Conservation (phyloP, 169 alveolate species). For the Haemoproteus tartakovskyi region DNA sequence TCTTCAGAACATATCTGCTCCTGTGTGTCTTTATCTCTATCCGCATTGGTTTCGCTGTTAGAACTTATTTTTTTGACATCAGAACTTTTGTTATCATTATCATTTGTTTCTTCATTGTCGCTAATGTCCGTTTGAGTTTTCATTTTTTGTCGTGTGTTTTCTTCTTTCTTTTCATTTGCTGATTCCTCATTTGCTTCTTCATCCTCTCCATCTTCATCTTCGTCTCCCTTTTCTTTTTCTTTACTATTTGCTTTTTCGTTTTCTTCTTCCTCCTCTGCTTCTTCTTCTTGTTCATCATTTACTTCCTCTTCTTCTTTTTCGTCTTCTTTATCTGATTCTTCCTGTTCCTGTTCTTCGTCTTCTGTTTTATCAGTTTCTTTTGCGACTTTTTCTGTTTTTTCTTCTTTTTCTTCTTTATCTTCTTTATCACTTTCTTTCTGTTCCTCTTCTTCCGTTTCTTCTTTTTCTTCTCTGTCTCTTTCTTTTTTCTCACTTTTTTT, state of each 20-base stretch:
- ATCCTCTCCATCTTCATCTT: no score
- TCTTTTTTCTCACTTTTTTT: constrained; percentile 2
- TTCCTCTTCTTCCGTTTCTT: neutral
- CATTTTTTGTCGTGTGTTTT: no score
- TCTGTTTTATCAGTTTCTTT: neutral
- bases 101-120: no score
- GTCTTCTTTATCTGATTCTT: neutral
- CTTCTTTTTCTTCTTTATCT: neutral
- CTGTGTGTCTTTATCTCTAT: no score
- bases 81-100: no score
- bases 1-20: no score
- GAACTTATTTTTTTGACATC: no score
- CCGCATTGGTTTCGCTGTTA: no score
- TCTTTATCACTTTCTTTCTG: neutral
- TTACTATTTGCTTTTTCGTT: neutral
- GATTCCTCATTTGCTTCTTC: no score
- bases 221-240: no score
- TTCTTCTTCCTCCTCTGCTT: neutral
- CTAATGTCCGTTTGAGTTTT: no score
- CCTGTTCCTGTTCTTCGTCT: neutral
- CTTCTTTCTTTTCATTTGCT: no score
- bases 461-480: neutral
- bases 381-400: neutral
- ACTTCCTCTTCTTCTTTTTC: neutral
- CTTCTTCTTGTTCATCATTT: constrained; percentile 4